A percentile compares a stretch with the other conserved stretches of the same genome.
phyloP scores from a whole-genome alignment of 805 yeast species.

The Nakazawaea populi region DNA sequence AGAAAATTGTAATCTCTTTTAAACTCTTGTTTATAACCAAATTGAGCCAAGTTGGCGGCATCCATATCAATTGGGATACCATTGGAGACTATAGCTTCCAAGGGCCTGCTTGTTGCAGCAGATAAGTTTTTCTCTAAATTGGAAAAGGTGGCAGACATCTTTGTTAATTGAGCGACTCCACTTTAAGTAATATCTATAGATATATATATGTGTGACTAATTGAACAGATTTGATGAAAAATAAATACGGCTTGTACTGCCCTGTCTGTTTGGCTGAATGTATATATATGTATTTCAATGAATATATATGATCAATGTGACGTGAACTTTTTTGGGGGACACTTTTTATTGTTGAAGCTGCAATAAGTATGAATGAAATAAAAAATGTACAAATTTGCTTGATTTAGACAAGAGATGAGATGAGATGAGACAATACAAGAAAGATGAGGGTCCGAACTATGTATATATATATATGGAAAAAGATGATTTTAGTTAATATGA shows the following conservation, averaged over 20 bases:
- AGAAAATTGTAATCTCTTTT: conserved; percentile 50
- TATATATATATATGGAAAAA: too few relatives aligned
- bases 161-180: background rate
- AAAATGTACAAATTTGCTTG: too few relatives aligned
- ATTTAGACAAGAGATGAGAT: background rate
- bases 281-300: too few relatives aligned
- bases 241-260: too few relatives aligned
- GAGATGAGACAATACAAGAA: background rate
- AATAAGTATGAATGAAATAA: too few relatives aligned
- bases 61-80: conserved; percentile 19
- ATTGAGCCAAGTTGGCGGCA: conserved; percentile 27
- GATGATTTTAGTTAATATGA: background rate
- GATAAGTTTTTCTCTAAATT: background rate
- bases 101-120: background rate
- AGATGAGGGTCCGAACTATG: too few relatives aligned
- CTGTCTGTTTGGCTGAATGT: too few relatives aligned
- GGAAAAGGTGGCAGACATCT: background rate
- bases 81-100: conserved; percentile 3
- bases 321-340: too few relatives aligned
- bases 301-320: too few relatives aligned
- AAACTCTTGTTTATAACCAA: conserved; percentile 62
- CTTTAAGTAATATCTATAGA: background rate
- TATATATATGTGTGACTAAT: background rate
- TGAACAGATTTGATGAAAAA: background rate
- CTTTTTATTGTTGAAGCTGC: background rate